phyloP scores from a whole-genome alignment of 1,139 yeast genomes.

The Hemisphaericaspora xylofermentans region DNA sequence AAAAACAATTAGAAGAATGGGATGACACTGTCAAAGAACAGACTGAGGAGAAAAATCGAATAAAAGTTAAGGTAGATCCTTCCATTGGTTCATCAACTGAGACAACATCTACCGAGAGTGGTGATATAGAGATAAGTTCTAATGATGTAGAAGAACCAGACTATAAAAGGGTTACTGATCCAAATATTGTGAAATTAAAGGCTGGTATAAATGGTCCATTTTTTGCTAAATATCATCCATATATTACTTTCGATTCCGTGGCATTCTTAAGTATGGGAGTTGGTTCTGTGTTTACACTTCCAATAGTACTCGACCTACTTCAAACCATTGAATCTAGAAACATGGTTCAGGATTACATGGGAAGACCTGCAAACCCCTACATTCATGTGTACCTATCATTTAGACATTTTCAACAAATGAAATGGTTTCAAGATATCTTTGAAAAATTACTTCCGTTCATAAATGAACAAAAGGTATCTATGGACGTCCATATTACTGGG shows the following conservation, averaged over 20 bases:
- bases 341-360: slow-evolving; percentile 27
- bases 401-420: slow-evolving; percentile 22
- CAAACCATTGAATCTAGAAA: slow-evolving; percentile 26
- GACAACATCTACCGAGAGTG: neutral
- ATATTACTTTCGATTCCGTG: slow-evolving; percentile 41
- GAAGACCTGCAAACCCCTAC: slow-evolving; percentile 29
- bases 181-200: slow-evolving; percentile 23
- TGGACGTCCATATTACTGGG: slow-evolving; percentile 21
- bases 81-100: neutral
- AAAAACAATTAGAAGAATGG: slow-evolving; percentile 17
- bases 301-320: slow-evolving; percentile 42
- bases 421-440: slow-evolving; percentile 40
- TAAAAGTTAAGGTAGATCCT: neutral
- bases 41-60: neutral
- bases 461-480: slow-evolving; percentile 21
- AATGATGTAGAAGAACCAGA: slow-evolving; percentile 6
- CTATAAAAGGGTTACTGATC: slow-evolving; percentile 8
- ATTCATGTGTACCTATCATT: slow-evolving; percentile 40
- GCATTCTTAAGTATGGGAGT: slow-evolving; percentile 45
- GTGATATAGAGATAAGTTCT: neutral
- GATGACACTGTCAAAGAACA: neutral
- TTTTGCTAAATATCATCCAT: slow-evolving; percentile 43
- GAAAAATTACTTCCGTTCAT: slow-evolving; percentile 27
- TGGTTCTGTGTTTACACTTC: slow-evolving; percentile 48
- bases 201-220: slow-evolving; percentile 45